These are phyloP conservation scores for Medicago truncatula DNA, from an alignment of 306 rosid species.

Conservation along the genomic window MtrunA17r5.0-ANR NC_053046.1:4542501-4543000, in stretches of 20 bases:
- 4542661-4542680: constrained; percentile 25
- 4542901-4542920: constrained; percentile 91
- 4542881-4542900: constrained; percentile 94
- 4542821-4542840: constrained; percentile 72
- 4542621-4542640: constrained; percentile 84
- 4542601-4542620: constrained; percentile 93
- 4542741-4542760: not conserved
- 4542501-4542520: constrained; percentile 96
- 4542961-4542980: constrained; percentile 6
- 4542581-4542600: constrained; percentile 90
- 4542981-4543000: not conserved
- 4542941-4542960: constrained; percentile 33
- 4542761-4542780: not conserved
- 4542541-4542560: constrained; percentile 86
- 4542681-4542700: not conserved
- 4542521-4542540: constrained; percentile 99
- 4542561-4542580: constrained; percentile 82
- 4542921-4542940: constrained; percentile 59
- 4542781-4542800: constrained; percentile 1
- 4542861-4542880: constrained; percentile 73
- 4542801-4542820: constrained; percentile 90
- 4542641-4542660: constrained; percentile 69
- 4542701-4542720: not conserved
- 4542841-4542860: constrained; percentile 62
- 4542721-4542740: not conserved